These are phyloP conservation scores for Eruca vesicaria DNA, from an alignment of 441 rosid species.

Conservation along the genomic window DNA sequence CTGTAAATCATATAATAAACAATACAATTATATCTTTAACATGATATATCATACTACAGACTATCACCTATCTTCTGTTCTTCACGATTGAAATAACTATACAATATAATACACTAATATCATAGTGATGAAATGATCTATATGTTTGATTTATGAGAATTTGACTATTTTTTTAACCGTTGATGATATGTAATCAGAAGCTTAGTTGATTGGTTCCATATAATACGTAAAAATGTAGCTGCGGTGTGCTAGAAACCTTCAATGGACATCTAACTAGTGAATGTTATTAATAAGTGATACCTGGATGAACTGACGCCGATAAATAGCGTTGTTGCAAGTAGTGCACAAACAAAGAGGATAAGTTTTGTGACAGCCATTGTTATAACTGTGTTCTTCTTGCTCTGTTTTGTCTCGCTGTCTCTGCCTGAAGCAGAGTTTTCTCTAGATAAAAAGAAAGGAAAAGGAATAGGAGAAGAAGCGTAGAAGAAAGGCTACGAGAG, in stretches of 20 bases:
- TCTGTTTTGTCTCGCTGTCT: constrained; percentile 25
- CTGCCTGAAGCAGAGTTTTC: constrained; percentile 19
- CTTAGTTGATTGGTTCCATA: constrained; percentile 1
- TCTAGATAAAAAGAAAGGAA: background rate
- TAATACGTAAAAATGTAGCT: background rate
- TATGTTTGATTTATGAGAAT: background rate
- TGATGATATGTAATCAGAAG: background rate
- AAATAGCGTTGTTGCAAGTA: constrained; percentile 25
- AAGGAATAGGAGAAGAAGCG: constrained; percentile 5
- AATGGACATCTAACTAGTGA: background rate
- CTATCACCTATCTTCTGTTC: background rate
- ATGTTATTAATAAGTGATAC: constrained; percentile 10
- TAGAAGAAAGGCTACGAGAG: constrained; percentile 24
- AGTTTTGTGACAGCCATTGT: constrained; percentile 29
- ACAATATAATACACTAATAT: background rate
- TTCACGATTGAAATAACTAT: background rate
- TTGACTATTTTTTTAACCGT: background rate
- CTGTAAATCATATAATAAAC: constrained; percentile 26
- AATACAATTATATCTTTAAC: background rate
- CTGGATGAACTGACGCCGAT: constrained; percentile 25
- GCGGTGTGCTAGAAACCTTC: background rate
- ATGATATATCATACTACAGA: background rate
- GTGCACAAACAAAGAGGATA: constrained; percentile 25
- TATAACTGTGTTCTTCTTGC: constrained; percentile 15
- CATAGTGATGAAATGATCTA: background rate